Evolutionary conservation across 106 monocot genomes (phyloP).

Genomic region (Dendrobium officinale): DNA sequence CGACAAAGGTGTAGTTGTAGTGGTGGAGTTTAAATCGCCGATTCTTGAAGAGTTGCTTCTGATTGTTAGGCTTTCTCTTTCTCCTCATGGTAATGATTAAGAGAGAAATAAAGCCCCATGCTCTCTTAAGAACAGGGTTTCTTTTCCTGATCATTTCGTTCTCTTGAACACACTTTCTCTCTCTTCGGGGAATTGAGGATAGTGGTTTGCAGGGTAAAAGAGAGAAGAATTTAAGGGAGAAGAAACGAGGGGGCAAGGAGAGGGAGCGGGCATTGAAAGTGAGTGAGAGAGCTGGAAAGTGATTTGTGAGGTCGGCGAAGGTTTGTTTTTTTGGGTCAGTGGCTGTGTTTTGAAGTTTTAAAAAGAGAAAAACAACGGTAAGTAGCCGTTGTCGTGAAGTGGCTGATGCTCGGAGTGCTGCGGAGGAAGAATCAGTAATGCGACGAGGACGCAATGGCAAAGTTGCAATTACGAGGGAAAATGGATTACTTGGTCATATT

Average conservation of each 20-base stretch:
- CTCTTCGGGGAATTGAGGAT: not conserved
- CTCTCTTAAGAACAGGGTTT: conserved; percentile 29
- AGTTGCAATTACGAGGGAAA: too few relatives aligned
- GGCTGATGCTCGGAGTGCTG: not conserved
- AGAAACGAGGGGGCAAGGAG: not conserved
- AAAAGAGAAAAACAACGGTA: not conserved
- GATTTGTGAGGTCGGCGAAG: not conserved
- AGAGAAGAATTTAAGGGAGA: not conserved
- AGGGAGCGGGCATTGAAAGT: not conserved
- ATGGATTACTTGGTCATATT: too few relatives aligned
- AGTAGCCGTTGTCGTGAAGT: not conserved
- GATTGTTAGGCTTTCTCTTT: conserved; percentile 16
- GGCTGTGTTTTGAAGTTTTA: not conserved
- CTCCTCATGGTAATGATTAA: conserved; percentile 16
- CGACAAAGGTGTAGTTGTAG: conserved; percentile 42
- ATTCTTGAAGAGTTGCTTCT: conserved; percentile 19
- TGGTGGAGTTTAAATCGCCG: conserved; percentile 22
- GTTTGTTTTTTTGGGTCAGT: not conserved
- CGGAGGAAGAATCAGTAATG: too few relatives aligned
- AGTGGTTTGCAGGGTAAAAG: too few relatives aligned
- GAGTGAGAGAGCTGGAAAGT: not conserved
- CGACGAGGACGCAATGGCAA: too few relatives aligned
- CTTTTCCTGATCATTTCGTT: conserved; percentile 28
- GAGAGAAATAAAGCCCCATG: conserved; percentile 21
- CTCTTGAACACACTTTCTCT: not conserved